A percentile compares a stretch with the other conserved stretches of the same genome.
Conservation (phyloP, 805 yeast genomes). For the Zygosaccharomyces kombuchaensis region DNA sequence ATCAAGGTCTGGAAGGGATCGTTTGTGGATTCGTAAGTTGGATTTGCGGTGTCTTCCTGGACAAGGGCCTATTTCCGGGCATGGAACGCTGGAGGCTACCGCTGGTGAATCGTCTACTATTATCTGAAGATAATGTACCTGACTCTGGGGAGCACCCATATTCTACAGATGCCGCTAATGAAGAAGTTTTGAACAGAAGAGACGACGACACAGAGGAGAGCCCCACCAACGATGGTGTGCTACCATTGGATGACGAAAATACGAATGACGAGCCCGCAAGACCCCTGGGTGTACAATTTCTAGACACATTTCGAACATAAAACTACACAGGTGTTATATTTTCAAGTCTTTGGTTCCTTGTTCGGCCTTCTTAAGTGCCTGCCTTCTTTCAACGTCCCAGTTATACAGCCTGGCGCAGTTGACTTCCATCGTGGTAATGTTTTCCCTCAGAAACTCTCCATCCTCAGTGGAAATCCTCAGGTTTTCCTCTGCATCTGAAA, state of each 20-base stretch:
- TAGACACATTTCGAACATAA: slow-evolving; percentile 53
- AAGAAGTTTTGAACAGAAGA: slow-evolving; percentile 24
- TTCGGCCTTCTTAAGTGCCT: slow-evolving; percentile 41
- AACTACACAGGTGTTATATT: slow-evolving; percentile 12
- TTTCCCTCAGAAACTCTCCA: slow-evolving; percentile 81
- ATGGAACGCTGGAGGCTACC: slow-evolving; percentile 34
- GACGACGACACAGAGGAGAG: slow-evolving; percentile 18
- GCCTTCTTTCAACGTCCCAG: slow-evolving; percentile 80
- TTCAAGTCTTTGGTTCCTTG: slow-evolving; percentile 38
- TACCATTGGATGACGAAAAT: slow-evolving; percentile 31
- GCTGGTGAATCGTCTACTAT: slow-evolving; percentile 19
- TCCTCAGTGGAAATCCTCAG: slow-evolving; percentile 71
- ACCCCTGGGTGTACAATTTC: slow-evolving; percentile 55
- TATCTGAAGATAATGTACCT: slow-evolving; percentile 10
- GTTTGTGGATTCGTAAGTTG: slow-evolving; percentile 41
- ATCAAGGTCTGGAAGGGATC: slow-evolving; percentile 40
- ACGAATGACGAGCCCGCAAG: slow-evolving; percentile 58
- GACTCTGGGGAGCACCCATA: slow-evolving; percentile 11
- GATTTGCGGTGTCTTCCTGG: slow-evolving; percentile 42
- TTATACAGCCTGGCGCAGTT: slow-evolving; percentile 89
- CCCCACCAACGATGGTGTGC: slow-evolving; percentile 11
- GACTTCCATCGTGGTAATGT: slow-evolving; percentile 96
- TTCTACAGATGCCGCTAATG: slow-evolving; percentile 26
- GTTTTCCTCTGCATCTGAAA: slow-evolving; percentile 57
- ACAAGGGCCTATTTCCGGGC: slow-evolving; percentile 43